These are phyloP conservation scores for Colletotrichum tofieldiae DNA, from an alignment of 2,329 filamentous ascomycete species.

Conservation along the genomic window DNA sequence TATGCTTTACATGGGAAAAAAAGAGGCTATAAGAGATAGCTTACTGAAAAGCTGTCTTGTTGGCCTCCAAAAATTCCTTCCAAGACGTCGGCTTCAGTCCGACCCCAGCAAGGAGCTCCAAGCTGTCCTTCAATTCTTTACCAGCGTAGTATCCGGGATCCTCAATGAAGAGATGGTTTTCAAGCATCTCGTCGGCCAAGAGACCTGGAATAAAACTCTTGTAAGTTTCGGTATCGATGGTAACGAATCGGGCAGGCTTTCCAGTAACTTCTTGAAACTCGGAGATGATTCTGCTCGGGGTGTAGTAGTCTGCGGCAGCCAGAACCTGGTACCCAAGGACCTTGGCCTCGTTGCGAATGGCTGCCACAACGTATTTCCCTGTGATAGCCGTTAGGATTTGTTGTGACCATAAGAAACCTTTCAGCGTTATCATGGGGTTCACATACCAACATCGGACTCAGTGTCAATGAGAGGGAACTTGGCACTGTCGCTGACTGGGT, in stretches of 20 bases:
- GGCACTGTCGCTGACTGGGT: slow-evolving; percentile 48
- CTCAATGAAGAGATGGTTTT: slow-evolving; percentile 45
- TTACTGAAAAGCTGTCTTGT: slow-evolving; percentile 12
- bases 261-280: slow-evolving; percentile 41
- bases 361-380: slow-evolving; percentile 46
- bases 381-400: no score
- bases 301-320: slow-evolving; percentile 42
- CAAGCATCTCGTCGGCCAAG: slow-evolving; percentile 46
- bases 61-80: slow-evolving; percentile 37
- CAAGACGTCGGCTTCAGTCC: slow-evolving; percentile 29
- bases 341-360: slow-evolving; percentile 36
- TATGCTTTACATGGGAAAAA: no score
- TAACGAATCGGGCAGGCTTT: slow-evolving; percentile 24
- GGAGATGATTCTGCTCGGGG: slow-evolving; percentile 30
- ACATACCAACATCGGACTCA: slow-evolving; percentile 48
- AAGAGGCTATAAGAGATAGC: no score
- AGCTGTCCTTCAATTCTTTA: slow-evolving; percentile 6
- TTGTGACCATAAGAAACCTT: no score
- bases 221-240: slow-evolving; percentile 45
- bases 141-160: slow-evolving; percentile 45
- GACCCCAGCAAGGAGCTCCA: slow-evolving; percentile 26
- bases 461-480: slow-evolving; percentile 53
- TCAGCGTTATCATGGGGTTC: no score
- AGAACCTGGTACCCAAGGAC: slow-evolving; percentile 20
- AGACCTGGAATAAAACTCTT: slow-evolving; percentile 46